Percentiles rank a stretch among this genome's conserved stretches.
These are phyloP conservation scores for Rhizoclosmatium globosum DNA, from an alignment of 192 early-diverging fungal species.

Conservation along the genomic window DNA sequence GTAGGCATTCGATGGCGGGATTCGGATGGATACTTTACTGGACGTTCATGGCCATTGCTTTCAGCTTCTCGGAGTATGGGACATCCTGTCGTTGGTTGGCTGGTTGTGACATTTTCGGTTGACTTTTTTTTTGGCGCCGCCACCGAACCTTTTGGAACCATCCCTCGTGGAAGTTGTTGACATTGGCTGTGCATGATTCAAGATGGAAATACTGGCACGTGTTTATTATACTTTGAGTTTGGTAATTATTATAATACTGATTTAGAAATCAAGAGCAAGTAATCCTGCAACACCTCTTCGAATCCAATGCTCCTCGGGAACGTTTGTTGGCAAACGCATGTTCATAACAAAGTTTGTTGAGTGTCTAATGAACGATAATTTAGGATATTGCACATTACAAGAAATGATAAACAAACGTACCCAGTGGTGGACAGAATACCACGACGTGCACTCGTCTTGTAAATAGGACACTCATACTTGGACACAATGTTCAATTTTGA, in stretches of 20 bases:
- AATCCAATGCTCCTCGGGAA: conserved; percentile 64
- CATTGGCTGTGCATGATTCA: too few species aligned
- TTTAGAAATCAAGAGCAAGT: conserved; percentile 35
- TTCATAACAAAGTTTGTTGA: conserved; percentile 72
- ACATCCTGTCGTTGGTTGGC: neutral
- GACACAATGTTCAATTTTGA: conserved; percentile 46
- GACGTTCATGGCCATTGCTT: conserved; percentile 31
- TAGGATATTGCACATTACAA: too few species aligned
- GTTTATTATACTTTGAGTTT: too few species aligned
- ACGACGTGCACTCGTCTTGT: conserved; percentile 65
- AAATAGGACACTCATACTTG: conserved; percentile 70
- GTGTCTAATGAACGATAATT: conserved; percentile 57
- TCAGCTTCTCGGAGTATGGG: conserved; percentile 9
- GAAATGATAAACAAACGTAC: conserved; percentile 37
- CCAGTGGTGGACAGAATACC: conserved; percentile 68
- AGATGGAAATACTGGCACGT: too few species aligned
- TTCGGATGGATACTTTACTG: conserved; percentile 5
- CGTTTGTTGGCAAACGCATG: conserved; percentile 68
- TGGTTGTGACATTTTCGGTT: neutral
- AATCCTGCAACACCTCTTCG: conserved; percentile 59
- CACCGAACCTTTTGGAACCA: too few species aligned
- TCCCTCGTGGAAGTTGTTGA: too few species aligned
- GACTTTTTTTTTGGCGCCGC: conserved; percentile 21
- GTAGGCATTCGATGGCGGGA: too few species aligned
- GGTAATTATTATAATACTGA: too few species aligned